Evolutionary conservation across 257 asterid species (phyloP).

Genomic region (Fraxinus quadrangulata): DNA sequence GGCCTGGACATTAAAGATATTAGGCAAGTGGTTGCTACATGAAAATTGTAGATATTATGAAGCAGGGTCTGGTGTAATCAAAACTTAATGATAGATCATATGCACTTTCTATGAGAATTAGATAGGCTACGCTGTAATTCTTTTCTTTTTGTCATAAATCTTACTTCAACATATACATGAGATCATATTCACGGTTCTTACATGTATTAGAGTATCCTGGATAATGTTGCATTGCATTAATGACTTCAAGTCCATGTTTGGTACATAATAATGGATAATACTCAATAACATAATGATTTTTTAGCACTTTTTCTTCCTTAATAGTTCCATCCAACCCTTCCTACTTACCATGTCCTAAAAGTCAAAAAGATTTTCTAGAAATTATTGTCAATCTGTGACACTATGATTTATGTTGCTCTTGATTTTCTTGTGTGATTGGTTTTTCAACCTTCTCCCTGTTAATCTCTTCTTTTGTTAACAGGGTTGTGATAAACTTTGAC

Average conservation of each 20-base stretch:
- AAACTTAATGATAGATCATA: neutral
- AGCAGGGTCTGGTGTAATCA: neutral
- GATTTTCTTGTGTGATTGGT: neutral
- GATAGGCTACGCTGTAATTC: neutral
- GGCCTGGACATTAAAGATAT: conserved; percentile 97
- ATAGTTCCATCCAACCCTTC: neutral
- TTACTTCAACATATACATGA: neutral
- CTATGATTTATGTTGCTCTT: neutral
- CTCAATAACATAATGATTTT: neutral
- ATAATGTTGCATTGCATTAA: too few relatives aligned
- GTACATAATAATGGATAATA: neutral
- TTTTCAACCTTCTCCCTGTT: neutral
- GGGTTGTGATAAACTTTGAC: conserved; percentile 92
- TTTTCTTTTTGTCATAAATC: neutral
- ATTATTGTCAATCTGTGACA: neutral
- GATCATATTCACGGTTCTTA: neutral
- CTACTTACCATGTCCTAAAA: neutral
- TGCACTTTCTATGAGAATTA: neutral
- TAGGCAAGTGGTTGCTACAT: conserved; percentile 48
- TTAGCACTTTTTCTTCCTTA: neutral
- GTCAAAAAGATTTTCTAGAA: neutral
- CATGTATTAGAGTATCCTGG: neutral
- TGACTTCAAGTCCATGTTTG: too few relatives aligned
- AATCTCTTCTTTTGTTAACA: conserved; percentile 28
- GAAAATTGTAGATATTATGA: neutral